Percentiles rank a stretch among this genome's conserved stretches.
These are phyloP conservation scores for Moniliophthora roreri DNA, from an alignment of 1,284 basidiomycete genomes.

Conservation along the genomic window DNA sequence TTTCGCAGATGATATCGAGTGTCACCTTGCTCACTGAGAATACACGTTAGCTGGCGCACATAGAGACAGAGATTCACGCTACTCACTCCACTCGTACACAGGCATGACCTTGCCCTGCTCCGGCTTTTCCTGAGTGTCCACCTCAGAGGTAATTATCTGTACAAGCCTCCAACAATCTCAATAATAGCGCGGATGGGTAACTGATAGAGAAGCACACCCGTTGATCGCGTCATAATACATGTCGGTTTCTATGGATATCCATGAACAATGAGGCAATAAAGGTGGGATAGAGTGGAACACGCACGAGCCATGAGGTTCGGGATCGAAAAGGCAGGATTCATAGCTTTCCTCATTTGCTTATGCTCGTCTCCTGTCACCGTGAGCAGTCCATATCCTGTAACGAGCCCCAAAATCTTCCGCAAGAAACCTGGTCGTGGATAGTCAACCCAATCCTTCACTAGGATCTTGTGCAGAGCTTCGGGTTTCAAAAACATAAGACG, in stretches of 20 bases:
- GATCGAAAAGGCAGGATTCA: slow-evolving; percentile 50
- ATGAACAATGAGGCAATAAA: not conserved
- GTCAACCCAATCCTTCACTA: slow-evolving; percentile 45
- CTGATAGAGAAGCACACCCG: slow-evolving; percentile 27
- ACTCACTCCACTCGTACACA: slow-evolving; percentile 50
- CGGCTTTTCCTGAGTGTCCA: slow-evolving; percentile 24
- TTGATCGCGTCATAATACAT: slow-evolving; percentile 49
- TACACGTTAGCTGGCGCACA: not conserved
- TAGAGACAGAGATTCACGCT: not conserved
- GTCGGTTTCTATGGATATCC: slow-evolving; percentile 36
- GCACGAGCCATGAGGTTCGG: slow-evolving; percentile 44
- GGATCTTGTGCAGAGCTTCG: slow-evolving; percentile 42
- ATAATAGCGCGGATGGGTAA: not conserved
- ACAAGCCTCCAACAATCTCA: slow-evolving; percentile 31
- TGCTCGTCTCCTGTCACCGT: slow-evolving; percentile 31
- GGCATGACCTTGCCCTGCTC: slow-evolving; percentile 31
- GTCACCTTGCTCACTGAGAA: slow-evolving; percentile 48
- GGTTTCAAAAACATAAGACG: slow-evolving; percentile 43
- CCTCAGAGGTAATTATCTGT: slow-evolving; percentile 33
- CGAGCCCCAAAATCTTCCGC: slow-evolving; percentile 29
- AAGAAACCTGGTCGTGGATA: slow-evolving; percentile 48
- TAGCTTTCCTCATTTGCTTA: slow-evolving; percentile 28
- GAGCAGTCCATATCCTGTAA: slow-evolving; percentile 29
- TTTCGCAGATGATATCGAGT: slow-evolving; percentile 50
- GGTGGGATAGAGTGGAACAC: slow-evolving; percentile 21